Base-by-base conservation (phyloP, 768 basidiomycete species). In the Hericium alpestre region DNA sequence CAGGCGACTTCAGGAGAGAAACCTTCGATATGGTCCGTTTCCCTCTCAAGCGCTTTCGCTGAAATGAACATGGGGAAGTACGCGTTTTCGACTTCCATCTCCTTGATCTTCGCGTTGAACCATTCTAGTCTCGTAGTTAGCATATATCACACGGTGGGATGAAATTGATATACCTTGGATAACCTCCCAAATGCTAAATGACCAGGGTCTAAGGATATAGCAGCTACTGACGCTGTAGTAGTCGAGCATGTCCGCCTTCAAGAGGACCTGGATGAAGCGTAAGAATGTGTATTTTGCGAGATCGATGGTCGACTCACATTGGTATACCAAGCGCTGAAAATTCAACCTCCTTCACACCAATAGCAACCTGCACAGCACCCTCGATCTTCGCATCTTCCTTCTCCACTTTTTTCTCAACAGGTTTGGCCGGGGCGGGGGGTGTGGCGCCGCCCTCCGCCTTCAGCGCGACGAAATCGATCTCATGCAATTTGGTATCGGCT, bases 11-110 rank as follows among this genome's bases (percentile, higher is more conserved):
- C 96, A 3, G 96, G 93, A 57, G 95, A 95, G 74, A 99, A 99
- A 3, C 96, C 96, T 70, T 98, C 96, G 58, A 99, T 92, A 69
- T 99, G 96, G 65, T 98, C 85, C 75, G 98, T 98, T 72, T 99
- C 96, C 54, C 90, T 81, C 72, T 99, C 94, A 56, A 99, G 80
- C 23, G 94, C 90, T 56, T 90, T 92, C 57, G 80, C 71, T 0
- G 93, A 94, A 37, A 99, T 89, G 65, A 98, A 98, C 92, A 99
- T 97, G 2, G 96, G 96, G 80, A 99, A 99, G 69, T 97, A 99
- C 4, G 92, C 86, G 69, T 98, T 97, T 69, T 96, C 90, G 16
- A 98, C 95, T 49, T 87, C 96, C 67, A 97, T 80, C 62, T 88
- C 88, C 72, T 90, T 93, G 77, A 98, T 99, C 65, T 86, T 76